Conservation (phyloP, 2,329 filamentous ascomycete genomes). For the Hypomyces rosellus region DNA sequence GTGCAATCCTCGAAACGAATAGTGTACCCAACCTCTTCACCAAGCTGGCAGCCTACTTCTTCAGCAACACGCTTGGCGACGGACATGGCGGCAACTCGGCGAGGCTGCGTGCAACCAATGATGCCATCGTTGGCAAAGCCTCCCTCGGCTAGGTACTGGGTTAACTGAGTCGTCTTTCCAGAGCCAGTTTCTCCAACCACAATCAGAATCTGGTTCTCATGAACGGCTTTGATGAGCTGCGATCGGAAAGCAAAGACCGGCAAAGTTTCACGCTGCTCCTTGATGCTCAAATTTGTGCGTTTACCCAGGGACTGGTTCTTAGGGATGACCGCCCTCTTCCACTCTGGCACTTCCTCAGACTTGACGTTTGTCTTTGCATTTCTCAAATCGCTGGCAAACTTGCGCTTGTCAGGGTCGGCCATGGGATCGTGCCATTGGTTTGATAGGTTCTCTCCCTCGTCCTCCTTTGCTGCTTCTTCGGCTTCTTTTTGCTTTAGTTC, state of each 20-base stretch:
- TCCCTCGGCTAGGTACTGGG: constrained; percentile 88
- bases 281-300: constrained; percentile 85
- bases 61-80: constrained; percentile 95
- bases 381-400: constrained; percentile 83
- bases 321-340: constrained; percentile 77
- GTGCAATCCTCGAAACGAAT: constrained; percentile 97
- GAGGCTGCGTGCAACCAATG: constrained; percentile 93
- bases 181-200: constrained; percentile 97
- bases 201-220: constrained; percentile 84
- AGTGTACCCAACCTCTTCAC: constrained; percentile 91
- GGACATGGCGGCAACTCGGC: constrained; percentile 95
- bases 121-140: constrained; percentile 83
- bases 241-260: constrained; percentile 86
- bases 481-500: constrained; percentile 85
- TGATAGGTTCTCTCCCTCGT: constrained; percentile 74
- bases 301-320: constrained; percentile 79
- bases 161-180: constrained; percentile 94
- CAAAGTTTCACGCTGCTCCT: constrained; percentile 83
- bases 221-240: constrained; percentile 80
- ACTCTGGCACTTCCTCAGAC: constrained; percentile 74
- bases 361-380: constrained; percentile 56
- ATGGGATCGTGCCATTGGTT: constrained; percentile 97
- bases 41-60: constrained; percentile 86
- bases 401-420: constrained; percentile 74
- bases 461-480: constrained; percentile 66